Conservation (phyloP, 768 basidiomycete species). For the Boletus speciosus region DNA sequence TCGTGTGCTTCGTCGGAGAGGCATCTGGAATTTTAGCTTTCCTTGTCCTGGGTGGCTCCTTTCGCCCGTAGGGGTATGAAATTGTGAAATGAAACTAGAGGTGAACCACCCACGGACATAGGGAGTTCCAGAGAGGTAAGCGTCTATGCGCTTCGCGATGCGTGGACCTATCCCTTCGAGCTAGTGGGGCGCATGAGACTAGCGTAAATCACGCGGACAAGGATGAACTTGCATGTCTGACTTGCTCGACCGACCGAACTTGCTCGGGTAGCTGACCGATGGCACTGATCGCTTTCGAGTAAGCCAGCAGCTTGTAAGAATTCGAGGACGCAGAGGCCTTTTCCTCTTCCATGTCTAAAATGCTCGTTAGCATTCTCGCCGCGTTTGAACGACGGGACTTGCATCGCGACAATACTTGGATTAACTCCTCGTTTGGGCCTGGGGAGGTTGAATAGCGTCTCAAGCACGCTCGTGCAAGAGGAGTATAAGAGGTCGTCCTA, state of each 20-base stretch:
- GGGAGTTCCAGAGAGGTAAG: constrained; percentile 32
- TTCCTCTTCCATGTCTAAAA: constrained; percentile 42
- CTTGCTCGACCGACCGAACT: constrained; percentile 43
- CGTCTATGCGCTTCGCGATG: constrained; percentile 46
- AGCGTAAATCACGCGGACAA: neutral
- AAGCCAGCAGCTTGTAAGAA: constrained; percentile 49
- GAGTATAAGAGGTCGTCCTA: neutral
- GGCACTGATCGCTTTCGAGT: constrained; percentile 43
- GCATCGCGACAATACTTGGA: constrained; percentile 44
- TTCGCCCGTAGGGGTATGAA: neutral
- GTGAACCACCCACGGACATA: constrained; percentile 34
- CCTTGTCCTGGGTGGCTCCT: constrained; percentile 16
- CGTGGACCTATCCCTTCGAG: constrained; percentile 36
- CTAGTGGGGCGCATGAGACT: constrained; percentile 19
- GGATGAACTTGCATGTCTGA: constrained; percentile 23
- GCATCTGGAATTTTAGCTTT: neutral
- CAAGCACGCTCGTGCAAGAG: constrained; percentile 4
- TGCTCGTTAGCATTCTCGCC: neutral
- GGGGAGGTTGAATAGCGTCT: constrained; percentile 17
- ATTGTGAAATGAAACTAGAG: neutral
- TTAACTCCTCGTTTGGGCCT: constrained; percentile 36
- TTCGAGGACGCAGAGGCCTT: constrained; percentile 36
- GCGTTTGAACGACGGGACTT: constrained; percentile 10
- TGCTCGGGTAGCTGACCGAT: constrained; percentile 40
- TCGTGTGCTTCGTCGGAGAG: constrained; percentile 4